Base-by-base conservation (phyloP, 2,329 filamentous ascomycete species). In the Aspergillus pseudoterreus region DNA sequence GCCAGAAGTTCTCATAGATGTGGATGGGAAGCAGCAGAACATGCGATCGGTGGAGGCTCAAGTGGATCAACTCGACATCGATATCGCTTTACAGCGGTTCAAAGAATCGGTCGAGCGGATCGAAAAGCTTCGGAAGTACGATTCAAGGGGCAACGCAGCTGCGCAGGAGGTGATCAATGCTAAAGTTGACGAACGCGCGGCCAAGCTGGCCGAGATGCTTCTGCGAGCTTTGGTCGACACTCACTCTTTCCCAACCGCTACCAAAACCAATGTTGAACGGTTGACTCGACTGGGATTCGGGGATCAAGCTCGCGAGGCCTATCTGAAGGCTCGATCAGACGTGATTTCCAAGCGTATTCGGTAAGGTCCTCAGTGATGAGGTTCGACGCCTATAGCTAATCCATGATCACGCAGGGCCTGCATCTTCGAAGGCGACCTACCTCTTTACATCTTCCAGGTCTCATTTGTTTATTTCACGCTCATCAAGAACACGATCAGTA, bases 381-480 rank as follows among this genome's bases (percentile, higher is more conserved):
- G 43, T 30, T n/a, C 30, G 38, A 45, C 32, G 41, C 22, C 12
- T 43, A 47, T 53, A 42, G 19, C 39, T 42, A 42, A 42, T 14
- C 19, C 4, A 1, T 56, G 53, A 53, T 57, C 70, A 57, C 47
- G 49, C 61, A 94, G 90, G 52, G 90, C 95, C 80, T 94, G 92
- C 68, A 87, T 95, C 52, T 99, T 99, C 72, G 91, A 96, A 67
- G 94, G 94, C 47, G 89, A 96, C 63, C 81, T 99, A 8, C 89
- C 90, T 54, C 81, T 91, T 11, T 97, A 97, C 72, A 94, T 97
- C 61, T 96, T 92, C 80, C 90, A 96, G 67, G 79, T 97, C 43
- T 94, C 92, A 2, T 96, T 91, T 71, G 91, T 96, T 51, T 96
- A 96, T 71, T 99, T 99, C 73, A 91, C 86, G 49, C 82, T 96